These are phyloP conservation scores for Castanopsis chinensis DNA, from an alignment of 306 rosid genomes.

Conservation along the genomic window DNA sequence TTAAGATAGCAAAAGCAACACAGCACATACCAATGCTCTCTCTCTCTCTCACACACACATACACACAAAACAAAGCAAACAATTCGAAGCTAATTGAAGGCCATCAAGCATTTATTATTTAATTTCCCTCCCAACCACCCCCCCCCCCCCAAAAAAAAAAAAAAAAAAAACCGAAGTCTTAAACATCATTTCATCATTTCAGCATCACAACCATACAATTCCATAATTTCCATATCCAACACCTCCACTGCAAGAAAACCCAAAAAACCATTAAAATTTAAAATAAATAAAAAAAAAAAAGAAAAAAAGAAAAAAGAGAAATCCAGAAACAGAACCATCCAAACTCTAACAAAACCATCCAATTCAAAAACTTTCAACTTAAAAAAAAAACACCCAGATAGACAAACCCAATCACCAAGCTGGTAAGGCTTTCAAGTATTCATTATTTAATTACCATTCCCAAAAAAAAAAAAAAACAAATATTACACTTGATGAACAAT, in stretches of 20 bases:
- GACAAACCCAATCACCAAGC: slow-evolving; percentile 63
- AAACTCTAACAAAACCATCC: background rate
- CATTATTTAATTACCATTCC: background rate
- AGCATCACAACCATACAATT: background rate
- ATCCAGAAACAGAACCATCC: background rate
- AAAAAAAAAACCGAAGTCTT: background rate
- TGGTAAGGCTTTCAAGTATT: slow-evolving; percentile 58
- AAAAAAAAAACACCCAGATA: background rate
- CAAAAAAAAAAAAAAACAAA: background rate
- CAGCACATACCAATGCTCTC: background rate
- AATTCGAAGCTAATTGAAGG: background rate
- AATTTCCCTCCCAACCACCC: background rate
- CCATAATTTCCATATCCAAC: background rate
- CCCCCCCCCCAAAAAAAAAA: no score
- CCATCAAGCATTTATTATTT: background rate
- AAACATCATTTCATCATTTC: background rate
- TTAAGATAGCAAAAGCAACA: background rate
- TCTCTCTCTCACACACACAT: background rate
- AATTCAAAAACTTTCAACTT: background rate
- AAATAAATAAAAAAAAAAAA: no score
- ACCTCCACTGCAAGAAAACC: background rate
- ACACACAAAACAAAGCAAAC: background rate
- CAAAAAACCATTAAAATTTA: background rate
- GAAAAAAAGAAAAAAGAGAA: no score
- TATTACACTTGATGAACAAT: background rate